Percentiles rank a stretch among this genome's conserved stretches.
These are phyloP conservation scores for Hyaloscypha variabilis DNA, from an alignment of 495 filamentous ascomycete genomes.

Conservation along the genomic window DNA sequence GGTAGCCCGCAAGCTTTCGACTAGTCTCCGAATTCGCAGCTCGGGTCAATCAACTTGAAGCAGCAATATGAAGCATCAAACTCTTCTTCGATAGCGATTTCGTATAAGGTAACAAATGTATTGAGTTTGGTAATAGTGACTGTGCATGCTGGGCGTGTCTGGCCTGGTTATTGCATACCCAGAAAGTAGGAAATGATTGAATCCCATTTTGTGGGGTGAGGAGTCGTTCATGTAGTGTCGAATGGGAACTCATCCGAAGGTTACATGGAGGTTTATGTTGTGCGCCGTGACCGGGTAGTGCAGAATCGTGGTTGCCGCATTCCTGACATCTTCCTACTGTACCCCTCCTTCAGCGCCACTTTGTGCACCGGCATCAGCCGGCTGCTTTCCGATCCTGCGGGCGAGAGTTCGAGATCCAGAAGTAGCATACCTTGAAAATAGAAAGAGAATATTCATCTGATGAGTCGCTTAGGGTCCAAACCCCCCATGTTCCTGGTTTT, in stretches of 20 bases:
- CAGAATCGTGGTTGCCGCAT: neutral
- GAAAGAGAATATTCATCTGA: neutral
- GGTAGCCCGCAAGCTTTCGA: neutral
- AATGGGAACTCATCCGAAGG: slow-evolving; percentile 15
- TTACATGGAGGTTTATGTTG: neutral
- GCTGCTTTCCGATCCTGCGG: no score
- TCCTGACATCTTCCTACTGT: neutral
- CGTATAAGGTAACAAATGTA: neutral
- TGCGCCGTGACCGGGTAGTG: neutral
- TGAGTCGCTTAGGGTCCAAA: neutral
- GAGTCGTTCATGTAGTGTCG: neutral
- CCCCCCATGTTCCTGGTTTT: neutral
- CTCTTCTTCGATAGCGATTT: neutral
- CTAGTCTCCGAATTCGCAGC: neutral
- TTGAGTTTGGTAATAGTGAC: neutral
- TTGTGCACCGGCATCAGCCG: neutral
- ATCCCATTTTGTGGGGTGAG: neutral
- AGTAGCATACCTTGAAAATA: neutral
- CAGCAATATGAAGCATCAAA: neutral
- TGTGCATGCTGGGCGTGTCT: neutral
- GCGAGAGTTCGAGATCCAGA: neutral
- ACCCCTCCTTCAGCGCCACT: neutral
- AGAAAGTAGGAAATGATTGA: neutral
- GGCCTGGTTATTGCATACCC: neutral
- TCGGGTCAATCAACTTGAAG: neutral